These are phyloP conservation scores for Cystofilobasidium bisporidii DNA, from an alignment of 768 basidiomycete genomes.

Conservation along the genomic window DNA sequence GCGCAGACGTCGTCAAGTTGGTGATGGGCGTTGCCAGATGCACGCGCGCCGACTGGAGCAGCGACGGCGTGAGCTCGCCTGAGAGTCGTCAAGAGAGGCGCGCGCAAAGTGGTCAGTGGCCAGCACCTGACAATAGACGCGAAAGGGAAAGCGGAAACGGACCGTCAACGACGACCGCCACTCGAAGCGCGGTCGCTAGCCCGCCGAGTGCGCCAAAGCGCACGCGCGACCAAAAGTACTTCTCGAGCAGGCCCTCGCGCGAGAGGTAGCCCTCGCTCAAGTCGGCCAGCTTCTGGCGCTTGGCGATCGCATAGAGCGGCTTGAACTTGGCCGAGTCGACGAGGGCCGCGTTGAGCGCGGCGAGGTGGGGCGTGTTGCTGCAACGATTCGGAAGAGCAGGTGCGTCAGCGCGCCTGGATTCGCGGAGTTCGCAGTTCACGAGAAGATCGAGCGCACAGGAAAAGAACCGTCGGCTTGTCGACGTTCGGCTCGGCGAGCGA, in stretches of 20 bases:
- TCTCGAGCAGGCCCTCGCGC: conserved; percentile 76
- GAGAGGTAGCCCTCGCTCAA: conserved; percentile 64
- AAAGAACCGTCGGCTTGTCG: conserved; percentile 5
- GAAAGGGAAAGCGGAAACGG: no score
- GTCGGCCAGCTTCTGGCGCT: conserved; percentile 65
- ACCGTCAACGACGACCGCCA: conserved; percentile 67
- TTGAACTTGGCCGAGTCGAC: conserved; percentile 27
- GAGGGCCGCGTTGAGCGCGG: conserved; percentile 3
- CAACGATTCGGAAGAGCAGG: no score
- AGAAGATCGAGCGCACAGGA: neutral
- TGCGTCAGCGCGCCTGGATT: no score
- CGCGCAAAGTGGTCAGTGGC: conserved; percentile 8
- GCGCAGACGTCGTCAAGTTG: conserved; percentile 36
- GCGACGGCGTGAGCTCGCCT: conserved; percentile 57
- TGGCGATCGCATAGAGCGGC: conserved; percentile 55
- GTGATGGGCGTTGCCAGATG: conserved; percentile 38
- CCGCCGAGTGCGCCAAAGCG: conserved; percentile 52
- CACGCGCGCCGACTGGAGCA: conserved; percentile 56
- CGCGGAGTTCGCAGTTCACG: no score
- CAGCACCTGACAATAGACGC: no score
- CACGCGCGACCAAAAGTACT: conserved; percentile 60
- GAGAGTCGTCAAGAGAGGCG: neutral
- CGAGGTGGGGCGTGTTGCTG: conserved; percentile 10
- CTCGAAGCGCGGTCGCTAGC: conserved; percentile 52
- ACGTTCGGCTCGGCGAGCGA: neutral